Base-by-base conservation (phyloP, 2,329 filamentous ascomycete species). In the Claviceps sorghi region DNA sequence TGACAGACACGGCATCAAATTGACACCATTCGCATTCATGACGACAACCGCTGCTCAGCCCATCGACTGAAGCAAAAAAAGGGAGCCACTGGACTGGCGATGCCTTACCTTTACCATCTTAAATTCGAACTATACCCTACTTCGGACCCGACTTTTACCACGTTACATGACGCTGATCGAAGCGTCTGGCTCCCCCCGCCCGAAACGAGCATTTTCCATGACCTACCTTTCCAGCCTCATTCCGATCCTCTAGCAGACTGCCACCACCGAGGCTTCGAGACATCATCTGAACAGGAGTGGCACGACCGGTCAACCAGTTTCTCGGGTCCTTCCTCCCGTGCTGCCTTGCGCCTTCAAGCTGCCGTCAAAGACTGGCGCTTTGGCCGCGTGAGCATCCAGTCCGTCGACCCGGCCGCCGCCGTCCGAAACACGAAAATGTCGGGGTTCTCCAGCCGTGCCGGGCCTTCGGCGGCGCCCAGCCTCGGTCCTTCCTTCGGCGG, bases 301-400 rank as follows among this genome's bases (percentile, higher is more conserved):
- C 64, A 67, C 22, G 64, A 69, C 45, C 65, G 70, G 54, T 64
- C 67, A 0, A 60, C 64, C 34, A 72, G 67, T 61, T 69, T 65
- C 58, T 74, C 65, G 50, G 71, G 64, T 58, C 74, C 73, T 43
- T 62, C 67, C 13, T 65, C 72, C 3, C 65, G 60, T 38, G 66
- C 70, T 17, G 72, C 72, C 3, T 69, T 78, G 52, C 68, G 69
- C 17, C 73, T 73, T 1, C 64, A 69, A 54, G 73, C 68, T 44
- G 79, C 79, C 2, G 67, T 69, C 3, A 71, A 68, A 52, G 91
- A 97, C 66, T 91, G 87, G 83, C 77, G 93, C 51, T 88, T 94
- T 65, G 86, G 84, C 45, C 74, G 73, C n/a, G 77, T 97, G 50
- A 79, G 77, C 51, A 80, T 96, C 43, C 82, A 91, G 65, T 87